Percentiles rank a stretch among this genome's conserved stretches.
Evolutionary conservation across 495 filamentous ascomycete genomes (phyloP).

Genomic region (Penicillium lagena): DNA sequence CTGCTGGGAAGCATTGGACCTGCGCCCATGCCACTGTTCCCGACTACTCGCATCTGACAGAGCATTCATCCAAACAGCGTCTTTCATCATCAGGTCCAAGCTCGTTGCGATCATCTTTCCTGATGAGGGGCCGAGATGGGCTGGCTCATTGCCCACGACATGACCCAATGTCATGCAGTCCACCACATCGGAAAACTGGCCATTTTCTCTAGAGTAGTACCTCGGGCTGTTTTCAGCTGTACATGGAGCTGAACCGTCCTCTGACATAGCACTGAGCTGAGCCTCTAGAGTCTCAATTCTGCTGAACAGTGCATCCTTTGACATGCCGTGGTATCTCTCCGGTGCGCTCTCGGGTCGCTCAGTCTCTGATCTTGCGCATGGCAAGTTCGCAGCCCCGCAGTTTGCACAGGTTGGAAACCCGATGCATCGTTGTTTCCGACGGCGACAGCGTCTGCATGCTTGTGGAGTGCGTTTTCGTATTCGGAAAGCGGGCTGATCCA

Average conservation of each 20-base stretch:
- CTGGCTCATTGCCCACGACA: not conserved
- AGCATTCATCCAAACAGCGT: slow-evolving; percentile 16
- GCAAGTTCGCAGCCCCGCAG: slow-evolving; percentile 10
- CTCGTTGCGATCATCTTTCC: not conserved
- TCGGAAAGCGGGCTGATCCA: no score
- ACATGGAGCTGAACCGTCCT: not conserved
- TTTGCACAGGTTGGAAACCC: slow-evolving; percentile 13
- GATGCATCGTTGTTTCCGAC: slow-evolving; percentile 18
- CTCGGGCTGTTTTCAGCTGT: not conserved
- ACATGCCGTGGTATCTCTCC: slow-evolving; percentile 20
- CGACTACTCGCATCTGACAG: slow-evolving; percentile 9
- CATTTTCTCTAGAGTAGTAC: not conserved
- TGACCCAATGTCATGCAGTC: slow-evolving; percentile 19
- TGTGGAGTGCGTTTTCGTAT: slow-evolving; percentile 22
- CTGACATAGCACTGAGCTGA: slow-evolving; percentile 4
- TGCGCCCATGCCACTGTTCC: no score
- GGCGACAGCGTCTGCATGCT: slow-evolving; percentile 15
- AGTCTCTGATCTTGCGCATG: slow-evolving; percentile 9
- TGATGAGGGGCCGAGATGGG: not conserved
- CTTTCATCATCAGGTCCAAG: slow-evolving; percentile 22
- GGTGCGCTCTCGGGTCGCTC: not conserved
- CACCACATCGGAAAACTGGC: slow-evolving; percentile 3
- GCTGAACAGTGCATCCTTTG: slow-evolving; percentile 14
- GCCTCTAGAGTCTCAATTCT: slow-evolving; percentile 17
- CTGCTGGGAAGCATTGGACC: not conserved